Conservation (phyloP, 2,329 filamentous ascomycete genomes). For the Claviceps fusiformis region DNA sequence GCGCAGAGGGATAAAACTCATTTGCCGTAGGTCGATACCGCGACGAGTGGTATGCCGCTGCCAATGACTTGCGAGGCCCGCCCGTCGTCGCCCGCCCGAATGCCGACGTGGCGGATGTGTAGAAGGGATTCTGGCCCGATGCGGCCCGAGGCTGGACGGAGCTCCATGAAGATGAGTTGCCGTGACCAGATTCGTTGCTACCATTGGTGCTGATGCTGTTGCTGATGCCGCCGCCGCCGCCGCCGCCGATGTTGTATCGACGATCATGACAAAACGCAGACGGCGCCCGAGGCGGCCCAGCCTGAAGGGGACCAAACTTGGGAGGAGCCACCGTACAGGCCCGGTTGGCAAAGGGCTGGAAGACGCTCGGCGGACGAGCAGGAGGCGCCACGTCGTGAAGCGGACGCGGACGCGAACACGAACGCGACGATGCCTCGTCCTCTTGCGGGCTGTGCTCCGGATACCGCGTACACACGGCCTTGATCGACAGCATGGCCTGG, state of each 20-base stretch:
- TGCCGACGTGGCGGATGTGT: conserved; percentile 4
- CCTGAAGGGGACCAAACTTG: conserved; percentile 18
- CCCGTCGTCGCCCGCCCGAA: conserved; percentile 4
- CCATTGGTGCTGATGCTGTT: not conserved
- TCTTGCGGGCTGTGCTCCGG: not conserved
- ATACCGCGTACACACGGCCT: conserved; percentile 5
- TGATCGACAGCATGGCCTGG: conserved; percentile 15
- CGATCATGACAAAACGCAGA: conserved; percentile 15
- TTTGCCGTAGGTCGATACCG: conserved; percentile 20
- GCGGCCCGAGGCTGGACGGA: conserved; percentile 9
- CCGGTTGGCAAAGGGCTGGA: conserved; percentile 12
- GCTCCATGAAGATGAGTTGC: conserved; percentile 9
- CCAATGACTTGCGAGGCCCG: not conserved
- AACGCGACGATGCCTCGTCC: not conserved
- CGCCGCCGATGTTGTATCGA: conserved; percentile 3
- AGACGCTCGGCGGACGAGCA: conserved; percentile 13
- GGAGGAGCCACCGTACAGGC: conserved; percentile 12
- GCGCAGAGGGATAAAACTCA: conserved; percentile 17
- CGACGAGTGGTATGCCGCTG: conserved; percentile 1
- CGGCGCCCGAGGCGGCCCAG: conserved; percentile 15
- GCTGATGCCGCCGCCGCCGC: not conserved
- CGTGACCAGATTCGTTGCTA: not conserved
- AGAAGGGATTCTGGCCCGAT: conserved; percentile 1
- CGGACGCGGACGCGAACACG: not conserved
- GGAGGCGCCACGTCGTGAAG: conserved; percentile 3